Percentiles rank a stretch among this genome's conserved stretches.
Evolutionary conservation across 2,329 filamentous ascomycete species (phyloP).

Genomic region (Trichoderma koningii): DNA sequence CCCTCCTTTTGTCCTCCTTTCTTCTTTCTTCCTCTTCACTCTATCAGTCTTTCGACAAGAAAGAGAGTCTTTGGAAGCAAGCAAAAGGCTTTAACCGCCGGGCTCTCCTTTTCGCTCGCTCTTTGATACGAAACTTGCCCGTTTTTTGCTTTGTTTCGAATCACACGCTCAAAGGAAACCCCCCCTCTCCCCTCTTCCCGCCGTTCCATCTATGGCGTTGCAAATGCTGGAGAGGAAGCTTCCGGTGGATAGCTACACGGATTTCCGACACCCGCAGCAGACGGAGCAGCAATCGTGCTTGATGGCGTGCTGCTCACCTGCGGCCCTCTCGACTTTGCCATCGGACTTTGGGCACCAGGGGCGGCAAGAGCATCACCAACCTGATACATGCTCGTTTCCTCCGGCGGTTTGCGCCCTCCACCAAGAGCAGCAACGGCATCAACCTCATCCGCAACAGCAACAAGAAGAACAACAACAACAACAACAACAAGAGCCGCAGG

Average conservation of each 20-base stretch:
- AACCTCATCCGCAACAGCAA: not conserved
- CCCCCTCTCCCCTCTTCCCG: constrained; percentile 9
- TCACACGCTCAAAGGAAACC: not conserved
- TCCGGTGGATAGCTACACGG: constrained; percentile 40
- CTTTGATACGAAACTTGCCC: not conserved
- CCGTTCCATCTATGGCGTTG: constrained; percentile 35
- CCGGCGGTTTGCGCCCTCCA: constrained; percentile 26
- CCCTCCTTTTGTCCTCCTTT: not conserved
- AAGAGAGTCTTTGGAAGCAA: not conserved
- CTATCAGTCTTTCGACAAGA: not conserved
- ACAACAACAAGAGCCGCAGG: not conserved
- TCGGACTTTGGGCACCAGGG: constrained; percentile 28
- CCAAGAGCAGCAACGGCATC: not conserved
- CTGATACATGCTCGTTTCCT: constrained; percentile 32
- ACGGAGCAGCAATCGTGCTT: constrained; percentile 37
- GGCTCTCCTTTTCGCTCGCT: not conserved
- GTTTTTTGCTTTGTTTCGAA: not conserved
- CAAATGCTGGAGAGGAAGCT: constrained; percentile 36
- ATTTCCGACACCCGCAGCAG: constrained; percentile 32
- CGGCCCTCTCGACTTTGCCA: constrained; percentile 33
- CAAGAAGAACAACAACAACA: not conserved
- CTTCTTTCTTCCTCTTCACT: not conserved
- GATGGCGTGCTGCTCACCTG: constrained; percentile 35
- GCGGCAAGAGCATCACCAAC: constrained; percentile 32
- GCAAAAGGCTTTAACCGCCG: not conserved